phyloP scores from a whole-genome alignment of 202 grass and related monocot genomes.

The Elaeis oleifera region DNA sequence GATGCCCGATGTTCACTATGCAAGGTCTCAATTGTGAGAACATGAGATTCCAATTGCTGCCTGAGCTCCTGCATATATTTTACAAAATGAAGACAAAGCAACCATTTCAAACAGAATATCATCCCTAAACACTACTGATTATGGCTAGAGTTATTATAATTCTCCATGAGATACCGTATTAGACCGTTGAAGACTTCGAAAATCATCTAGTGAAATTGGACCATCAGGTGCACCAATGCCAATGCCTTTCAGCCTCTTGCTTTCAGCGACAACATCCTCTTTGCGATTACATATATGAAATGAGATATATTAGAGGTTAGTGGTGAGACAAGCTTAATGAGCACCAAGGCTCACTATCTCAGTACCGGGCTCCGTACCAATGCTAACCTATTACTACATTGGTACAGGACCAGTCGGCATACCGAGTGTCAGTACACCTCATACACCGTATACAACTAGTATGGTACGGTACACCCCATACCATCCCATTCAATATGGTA shows the following conservation, averaged over 20 bases:
- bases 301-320: too few species aligned
- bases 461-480: too few species aligned
- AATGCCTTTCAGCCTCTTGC: conserved; percentile 88
- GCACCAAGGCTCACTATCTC: too few species aligned
- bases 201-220: conserved; percentile 84
- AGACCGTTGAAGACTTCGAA: conserved; percentile 80
- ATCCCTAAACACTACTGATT: neutral
- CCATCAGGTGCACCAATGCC: conserved; percentile 92
- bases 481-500: too few species aligned
- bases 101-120: conserved; percentile 6
- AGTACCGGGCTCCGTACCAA: too few species aligned
- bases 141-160: too few species aligned
- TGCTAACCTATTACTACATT: too few species aligned
- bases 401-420: too few species aligned
- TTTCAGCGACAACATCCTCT: conserved; percentile 54
- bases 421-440: too few species aligned
- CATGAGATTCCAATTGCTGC: conserved; percentile 83
- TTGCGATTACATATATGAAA: conserved; percentile 23
- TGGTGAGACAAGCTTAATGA: too few species aligned
- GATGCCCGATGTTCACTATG: conserved; percentile 38
- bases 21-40: conserved; percentile 74
- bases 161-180: conserved; percentile 43
- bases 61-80: conserved; percentile 65
- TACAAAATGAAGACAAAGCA: conserved; percentile 29
- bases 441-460: too few species aligned